phyloP scores from a whole-genome alignment of 2,329 filamentous ascomycete species.

The Beauveria medogensis region DNA sequence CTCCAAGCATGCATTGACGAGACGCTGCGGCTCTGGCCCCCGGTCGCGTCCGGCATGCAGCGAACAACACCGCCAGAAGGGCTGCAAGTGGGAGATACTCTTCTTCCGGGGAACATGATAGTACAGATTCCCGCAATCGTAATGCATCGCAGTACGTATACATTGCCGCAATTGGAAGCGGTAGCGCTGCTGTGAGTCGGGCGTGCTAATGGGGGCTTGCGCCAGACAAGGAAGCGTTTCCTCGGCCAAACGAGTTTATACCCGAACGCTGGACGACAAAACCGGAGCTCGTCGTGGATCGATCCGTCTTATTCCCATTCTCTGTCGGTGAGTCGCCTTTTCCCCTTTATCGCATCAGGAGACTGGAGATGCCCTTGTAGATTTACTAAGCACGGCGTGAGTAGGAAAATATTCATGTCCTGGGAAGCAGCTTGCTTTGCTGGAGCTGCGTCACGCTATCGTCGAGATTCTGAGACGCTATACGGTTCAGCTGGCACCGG shows the following conservation, averaged over 20 bases:
- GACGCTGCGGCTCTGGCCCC: constrained; percentile 28
- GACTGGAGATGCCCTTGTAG: neutral
- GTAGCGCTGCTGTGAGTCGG: too few species aligned
- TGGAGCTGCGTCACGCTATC: constrained; percentile 18
- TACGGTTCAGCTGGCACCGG: neutral
- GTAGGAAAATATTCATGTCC: constrained; percentile 22
- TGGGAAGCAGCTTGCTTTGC: constrained; percentile 28
- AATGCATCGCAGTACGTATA: constrained; percentile 1
- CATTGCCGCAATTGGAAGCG: neutral
- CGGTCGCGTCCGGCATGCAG: constrained; percentile 26
- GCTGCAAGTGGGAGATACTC: constrained; percentile 21
- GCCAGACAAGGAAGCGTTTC: constrained; percentile 15
- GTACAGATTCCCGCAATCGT: constrained; percentile 23
- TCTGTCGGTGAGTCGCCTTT: constrained; percentile 16
- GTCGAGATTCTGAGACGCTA: constrained; percentile 3
- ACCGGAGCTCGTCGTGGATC: constrained; percentile 20
- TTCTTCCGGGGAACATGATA: constrained; percentile 29
- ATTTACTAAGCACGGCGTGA: neutral
- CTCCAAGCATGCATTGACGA: constrained; percentile 33
- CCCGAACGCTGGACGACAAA: constrained; percentile 28
- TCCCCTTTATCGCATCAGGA: neutral
- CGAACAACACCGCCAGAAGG: constrained; percentile 31
- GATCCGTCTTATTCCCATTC: constrained; percentile 21
- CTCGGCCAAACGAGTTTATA: constrained; percentile 20
- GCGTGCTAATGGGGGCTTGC: neutral